Evolutionary conservation across 495 filamentous ascomycete genomes (phyloP), one percentile per base, ranked within the genome.

Genomic region (Lasiosphaeris hirsuta): DNA sequence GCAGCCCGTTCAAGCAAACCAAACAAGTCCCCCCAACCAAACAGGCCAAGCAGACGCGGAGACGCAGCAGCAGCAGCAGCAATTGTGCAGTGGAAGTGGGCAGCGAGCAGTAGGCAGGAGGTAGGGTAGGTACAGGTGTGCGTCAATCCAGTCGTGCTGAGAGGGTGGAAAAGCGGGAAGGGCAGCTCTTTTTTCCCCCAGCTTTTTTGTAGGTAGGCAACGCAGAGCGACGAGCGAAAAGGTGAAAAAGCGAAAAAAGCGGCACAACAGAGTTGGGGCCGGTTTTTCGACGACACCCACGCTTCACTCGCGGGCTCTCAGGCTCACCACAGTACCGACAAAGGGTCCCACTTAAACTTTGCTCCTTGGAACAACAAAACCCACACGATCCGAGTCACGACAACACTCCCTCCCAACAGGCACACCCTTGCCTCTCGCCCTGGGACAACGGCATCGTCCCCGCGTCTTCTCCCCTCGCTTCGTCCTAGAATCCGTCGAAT

Each of bases 301-400:
- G 23, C 23, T 5, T 30, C 23, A 30, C 23, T 30, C n/a, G 35
- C 44, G 44, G 34, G 15, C 36, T 6, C 44, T 10, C 5, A 34
- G 36, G 10, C 37, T 18, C 23, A 45, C 38, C 51, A 15, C 11
- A 35, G 34, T 33, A 59, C 58, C 52, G 56, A 62, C 54, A 51
- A 56, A 57, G 41, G 42, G 49, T 61, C 58, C 67, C 67, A 70
- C 67, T 68, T 70, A 59, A 70, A 58, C 60, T 66, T 69, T 66
- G 48, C 56, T 45, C 59, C 51, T 60, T 54, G 58, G 58, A 65
- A 58, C 65, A 67, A 60, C 56, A 67, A 60, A 65, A 60, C 49
- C 47, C 54, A 59, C 50, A 15, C 58, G 62, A 62, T 42, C 45
- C 58, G 59, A 56, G 66, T 67, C 67, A 63, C 65, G 55, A 63